These are phyloP conservation scores for Lactuca saligna DNA, from an alignment of 129 eudicot genomes.

Conservation along the genomic window DNA sequence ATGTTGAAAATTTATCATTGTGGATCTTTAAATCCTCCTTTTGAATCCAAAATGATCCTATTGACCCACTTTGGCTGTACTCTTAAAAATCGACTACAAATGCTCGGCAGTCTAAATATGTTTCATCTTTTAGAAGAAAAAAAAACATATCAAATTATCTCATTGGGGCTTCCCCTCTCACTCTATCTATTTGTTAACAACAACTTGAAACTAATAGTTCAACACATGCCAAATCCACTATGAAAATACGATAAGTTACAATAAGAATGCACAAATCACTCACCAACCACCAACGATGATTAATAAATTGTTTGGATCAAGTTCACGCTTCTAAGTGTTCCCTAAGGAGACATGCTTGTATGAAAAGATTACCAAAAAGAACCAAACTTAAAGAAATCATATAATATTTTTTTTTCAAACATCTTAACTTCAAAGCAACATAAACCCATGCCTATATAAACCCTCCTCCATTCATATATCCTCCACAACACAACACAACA, in stretches of 20 bases:
- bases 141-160: no score
- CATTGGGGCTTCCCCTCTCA: no score
- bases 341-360: slow-evolving; percentile 50
- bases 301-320: slow-evolving; percentile 13
- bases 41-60: no score
- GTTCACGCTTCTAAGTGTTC: slow-evolving; percentile 29
- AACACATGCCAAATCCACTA: neutral
- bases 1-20: no score
- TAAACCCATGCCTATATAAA: slow-evolving; percentile 36
- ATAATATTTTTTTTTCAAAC: slow-evolving; percentile 15
- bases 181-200: no score
- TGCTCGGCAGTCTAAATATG: no score
- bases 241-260: neutral
- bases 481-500: slow-evolving; percentile 28
- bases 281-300: no score
- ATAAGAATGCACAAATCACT: neutral
- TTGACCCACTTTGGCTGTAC: no score
- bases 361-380: slow-evolving; percentile 51
- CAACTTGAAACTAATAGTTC: no score
- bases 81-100: no score
- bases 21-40: no score
- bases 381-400: slow-evolving; percentile 57
- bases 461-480: slow-evolving; percentile 19
- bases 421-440: slow-evolving; percentile 65
- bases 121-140: no score